These are phyloP conservation scores for Fraxinus latifolia DNA, from an alignment of 305 asterid species.

Conservation along the genomic window DNA sequence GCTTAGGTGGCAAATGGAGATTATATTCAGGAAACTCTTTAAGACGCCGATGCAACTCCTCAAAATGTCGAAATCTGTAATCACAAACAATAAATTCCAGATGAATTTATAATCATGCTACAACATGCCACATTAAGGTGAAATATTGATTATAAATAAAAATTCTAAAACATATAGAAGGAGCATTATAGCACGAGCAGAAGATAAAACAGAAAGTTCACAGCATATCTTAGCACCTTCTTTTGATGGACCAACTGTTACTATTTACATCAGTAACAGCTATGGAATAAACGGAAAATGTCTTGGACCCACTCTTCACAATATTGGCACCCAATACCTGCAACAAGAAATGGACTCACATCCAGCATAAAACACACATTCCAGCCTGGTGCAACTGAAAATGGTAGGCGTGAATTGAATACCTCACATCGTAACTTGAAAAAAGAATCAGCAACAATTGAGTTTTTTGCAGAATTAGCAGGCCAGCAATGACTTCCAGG, in stretches of 20 bases:
- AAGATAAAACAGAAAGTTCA: conserved; percentile 12
- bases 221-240: conserved; percentile 56
- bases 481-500: conserved; percentile 56
- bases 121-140: conserved; percentile 2
- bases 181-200: conserved; percentile 15
- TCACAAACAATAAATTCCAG: conserved; percentile 11
- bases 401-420: conserved; percentile 22
- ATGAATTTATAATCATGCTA: background rate
- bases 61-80: conserved; percentile 89
- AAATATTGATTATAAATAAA: background rate
- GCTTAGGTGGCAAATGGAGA: conserved; percentile 98
- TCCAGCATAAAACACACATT: conserved; percentile 23
- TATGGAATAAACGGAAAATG: conserved; percentile 82
- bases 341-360: conserved; percentile 26
- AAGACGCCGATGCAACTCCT: conserved; percentile 96
- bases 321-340: conserved; percentile 92
- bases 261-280: conserved; percentile 75
- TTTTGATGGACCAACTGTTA: conserved; percentile 94
- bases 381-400: conserved; percentile 23
- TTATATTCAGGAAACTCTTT: conserved; percentile 84
- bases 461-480: conserved; percentile 56
- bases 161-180: background rate
- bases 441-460: conserved; percentile 65
- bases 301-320: conserved; percentile 91
- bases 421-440: conserved; percentile 92